Evolutionary conservation across 2,329 filamentous ascomycete genomes (phyloP).

Genomic region (Bipolaris zeicola): DNA sequence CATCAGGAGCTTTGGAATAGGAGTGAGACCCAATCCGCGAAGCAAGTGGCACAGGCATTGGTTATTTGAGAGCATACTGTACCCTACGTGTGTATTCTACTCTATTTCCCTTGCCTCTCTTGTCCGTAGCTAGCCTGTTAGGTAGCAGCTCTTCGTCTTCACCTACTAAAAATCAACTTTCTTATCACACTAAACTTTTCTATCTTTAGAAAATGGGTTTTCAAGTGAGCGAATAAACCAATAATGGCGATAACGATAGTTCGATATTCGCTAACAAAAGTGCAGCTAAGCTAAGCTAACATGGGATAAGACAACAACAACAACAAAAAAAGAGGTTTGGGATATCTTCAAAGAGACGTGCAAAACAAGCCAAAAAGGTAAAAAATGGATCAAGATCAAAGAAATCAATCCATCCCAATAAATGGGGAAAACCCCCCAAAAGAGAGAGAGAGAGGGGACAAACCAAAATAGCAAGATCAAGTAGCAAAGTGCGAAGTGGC

Average conservation of each 20-base stretch:
- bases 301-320: neutral
- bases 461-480: neutral
- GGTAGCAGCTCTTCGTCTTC: neutral
- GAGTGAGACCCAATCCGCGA: neutral
- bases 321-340: neutral
- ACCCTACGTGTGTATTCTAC: neutral
- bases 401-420: neutral
- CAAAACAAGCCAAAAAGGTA: constrained; percentile 1
- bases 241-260: neutral
- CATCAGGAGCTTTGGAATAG: constrained; percentile 40
- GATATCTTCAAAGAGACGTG: constrained; percentile 18
- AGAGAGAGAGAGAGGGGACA: neutral
- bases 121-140: neutral
- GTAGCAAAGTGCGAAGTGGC: neutral
- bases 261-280: constrained; percentile 3
- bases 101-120: neutral
- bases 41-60: constrained; percentile 6
- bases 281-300: constrained; percentile 13
- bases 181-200: no score
- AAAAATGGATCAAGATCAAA: neutral
- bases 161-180: neutral
- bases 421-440: neutral
- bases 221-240: neutral
- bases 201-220: neutral
- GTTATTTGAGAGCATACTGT: constrained; percentile 12